A percentile compares a stretch with the other conserved stretches of the same genome.
Conservation (phyloP, 176 grass and related monocot species). For the Poa annua region DNA sequence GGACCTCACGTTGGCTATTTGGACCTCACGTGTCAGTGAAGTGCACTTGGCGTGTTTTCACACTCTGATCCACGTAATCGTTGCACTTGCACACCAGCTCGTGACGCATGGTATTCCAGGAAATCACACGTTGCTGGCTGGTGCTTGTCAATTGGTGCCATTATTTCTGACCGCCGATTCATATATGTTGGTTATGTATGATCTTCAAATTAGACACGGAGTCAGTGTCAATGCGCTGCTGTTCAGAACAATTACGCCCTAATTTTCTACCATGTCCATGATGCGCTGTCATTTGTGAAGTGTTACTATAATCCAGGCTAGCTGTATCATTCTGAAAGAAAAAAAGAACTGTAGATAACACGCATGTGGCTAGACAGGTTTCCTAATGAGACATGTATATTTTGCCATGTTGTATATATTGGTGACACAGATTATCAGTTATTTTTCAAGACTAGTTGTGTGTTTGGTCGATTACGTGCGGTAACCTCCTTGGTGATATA, state of each 20-base stretch:
- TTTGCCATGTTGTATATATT: background rate
- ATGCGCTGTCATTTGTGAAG: background rate
- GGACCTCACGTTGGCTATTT: too few species aligned
- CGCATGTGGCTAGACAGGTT: background rate
- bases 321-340: background rate
- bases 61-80: background rate
- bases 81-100: background rate
- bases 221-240: background rate
- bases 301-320: background rate
- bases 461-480: background rate
- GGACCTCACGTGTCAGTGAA: background rate
- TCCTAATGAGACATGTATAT: background rate
- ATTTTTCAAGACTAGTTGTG: background rate
- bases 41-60: background rate
- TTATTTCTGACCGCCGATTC: too few species aligned
- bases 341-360: constrained; percentile 12
- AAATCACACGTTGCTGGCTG: background rate
- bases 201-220: background rate
- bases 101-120: background rate
- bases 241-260: background rate
- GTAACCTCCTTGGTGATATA: background rate
- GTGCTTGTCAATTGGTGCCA: background rate
- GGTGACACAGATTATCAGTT: background rate
- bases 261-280: background rate
- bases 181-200: background rate